These are phyloP conservation scores for Pseudogymnoascus sp. DNA, from an alignment of 2,329 filamentous ascomycete genomes.

Conservation along the genomic window DNA sequence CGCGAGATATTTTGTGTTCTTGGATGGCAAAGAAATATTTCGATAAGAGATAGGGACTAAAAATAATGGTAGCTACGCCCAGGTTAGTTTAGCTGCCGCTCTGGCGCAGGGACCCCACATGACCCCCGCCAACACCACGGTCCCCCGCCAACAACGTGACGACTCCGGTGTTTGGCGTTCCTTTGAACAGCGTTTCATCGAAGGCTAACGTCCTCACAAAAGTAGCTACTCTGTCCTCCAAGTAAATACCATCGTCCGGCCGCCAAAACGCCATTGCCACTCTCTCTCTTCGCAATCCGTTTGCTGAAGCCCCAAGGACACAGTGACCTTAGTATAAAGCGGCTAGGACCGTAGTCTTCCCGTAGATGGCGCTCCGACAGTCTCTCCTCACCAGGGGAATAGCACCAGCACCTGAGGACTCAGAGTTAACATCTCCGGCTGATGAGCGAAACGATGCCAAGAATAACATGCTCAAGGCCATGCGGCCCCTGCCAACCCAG, in stretches of 20 bases:
- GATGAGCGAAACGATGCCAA: conserved; percentile 71
- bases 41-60: conserved; percentile 11
- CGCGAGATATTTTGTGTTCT: neutral
- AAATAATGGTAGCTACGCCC: neutral
- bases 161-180: conserved; percentile 10
- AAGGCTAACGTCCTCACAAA: conserved; percentile 2
- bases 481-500: conserved; percentile 67
- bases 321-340: conserved; percentile 11
- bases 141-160: conserved; percentile 6
- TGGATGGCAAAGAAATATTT: conserved; percentile 10
- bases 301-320: conserved; percentile 1
- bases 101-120: conserved; percentile 9
- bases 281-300: neutral
- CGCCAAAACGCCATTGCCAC: neutral
- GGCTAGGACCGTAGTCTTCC: conserved; percentile 10
- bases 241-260: neutral
- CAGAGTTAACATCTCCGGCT: conserved; percentile 62
- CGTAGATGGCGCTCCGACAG: conserved; percentile 49
- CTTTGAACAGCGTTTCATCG: conserved; percentile 8
- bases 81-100: neutral
- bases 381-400: conserved; percentile 58
- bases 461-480: conserved; percentile 73
- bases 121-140: conserved; percentile 1
- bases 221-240: conserved; percentile 3
- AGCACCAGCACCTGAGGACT: conserved; percentile 53